phyloP scores from a whole-genome alignment of 2,329 filamentous ascomycete genomes.

The Talaromyces sp. region DNA sequence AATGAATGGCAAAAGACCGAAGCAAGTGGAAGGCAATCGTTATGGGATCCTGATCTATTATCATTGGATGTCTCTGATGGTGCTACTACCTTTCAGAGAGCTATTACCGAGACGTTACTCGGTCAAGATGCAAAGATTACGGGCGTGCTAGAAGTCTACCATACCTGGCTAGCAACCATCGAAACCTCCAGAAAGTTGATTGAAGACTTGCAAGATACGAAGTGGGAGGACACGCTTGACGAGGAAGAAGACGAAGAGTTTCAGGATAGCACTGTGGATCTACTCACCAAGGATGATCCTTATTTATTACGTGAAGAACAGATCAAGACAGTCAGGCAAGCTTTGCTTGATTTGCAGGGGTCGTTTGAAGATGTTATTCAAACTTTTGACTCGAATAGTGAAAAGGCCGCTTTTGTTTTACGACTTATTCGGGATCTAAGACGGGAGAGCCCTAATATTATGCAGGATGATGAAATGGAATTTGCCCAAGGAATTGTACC shows the following conservation, averaged over 20 bases:
- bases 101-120: conserved; percentile 66
- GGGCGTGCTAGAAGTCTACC: conserved; percentile 61
- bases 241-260: conserved; percentile 38
- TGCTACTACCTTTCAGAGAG: conserved; percentile 65
- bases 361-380: conserved; percentile 44
- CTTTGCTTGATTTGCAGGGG: conserved; percentile 55
- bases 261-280: conserved; percentile 31
- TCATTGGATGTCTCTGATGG: conserved; percentile 64
- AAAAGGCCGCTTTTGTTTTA: conserved; percentile 61
- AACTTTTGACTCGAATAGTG: conserved; percentile 49
- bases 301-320: conserved; percentile 60
- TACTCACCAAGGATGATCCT: conserved; percentile 71
- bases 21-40: conserved; percentile 50
- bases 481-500: conserved; percentile 64
- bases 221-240: conserved; percentile 40
- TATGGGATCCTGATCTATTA: conserved; percentile 67
- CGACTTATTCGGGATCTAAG: conserved; percentile 73
- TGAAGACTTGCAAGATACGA: conserved; percentile 33
- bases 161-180: conserved; percentile 71
- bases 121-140: conserved; percentile 68
- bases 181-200: conserved; percentile 44
- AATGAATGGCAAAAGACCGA: conserved; percentile 57
- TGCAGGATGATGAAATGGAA: conserved; percentile 29
- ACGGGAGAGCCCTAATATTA: conserved; percentile 57
- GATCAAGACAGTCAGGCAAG: conserved; percentile 53